Percentiles rank a stretch among this genome's conserved stretches.
Evolutionary conservation across 139 green algal genomes (phyloP).

Genomic region (Edaphochlamys debaryana): DNA sequence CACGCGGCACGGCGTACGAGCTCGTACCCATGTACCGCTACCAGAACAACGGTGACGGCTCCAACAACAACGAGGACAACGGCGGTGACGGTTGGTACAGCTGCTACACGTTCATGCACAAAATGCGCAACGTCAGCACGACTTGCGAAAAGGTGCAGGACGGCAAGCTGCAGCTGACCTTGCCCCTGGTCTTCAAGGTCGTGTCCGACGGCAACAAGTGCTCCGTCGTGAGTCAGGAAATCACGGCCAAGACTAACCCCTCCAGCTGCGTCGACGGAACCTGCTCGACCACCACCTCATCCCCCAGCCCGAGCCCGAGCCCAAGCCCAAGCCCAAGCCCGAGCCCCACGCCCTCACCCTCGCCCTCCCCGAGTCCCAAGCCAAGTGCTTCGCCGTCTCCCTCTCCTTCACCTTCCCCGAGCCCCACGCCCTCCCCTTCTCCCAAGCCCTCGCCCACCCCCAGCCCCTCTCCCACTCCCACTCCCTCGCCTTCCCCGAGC

Average conservation of each 20-base stretch:
- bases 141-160: constrained; percentile 25
- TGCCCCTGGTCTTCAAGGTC: constrained; percentile 34
- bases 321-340: too few species aligned
- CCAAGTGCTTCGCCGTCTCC: too few species aligned
- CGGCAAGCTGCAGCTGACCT: neutral
- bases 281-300: neutral
- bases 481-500: too few species aligned
- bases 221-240: neutral
- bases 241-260: constrained; percentile 21
- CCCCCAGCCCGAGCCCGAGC: too few species aligned
- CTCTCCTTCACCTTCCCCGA: too few species aligned
- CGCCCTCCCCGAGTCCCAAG: too few species aligned
- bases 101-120: constrained; percentile 42
- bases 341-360: too few species aligned
- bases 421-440: too few species aligned
- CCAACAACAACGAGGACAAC: constrained; percentile 41
- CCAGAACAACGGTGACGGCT: constrained; percentile 44
- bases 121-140: constrained; percentile 5
- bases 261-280: neutral
- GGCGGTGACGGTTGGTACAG: constrained; percentile 38
- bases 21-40: constrained; percentile 34
- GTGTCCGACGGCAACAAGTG: constrained; percentile 21
- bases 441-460: too few species aligned
- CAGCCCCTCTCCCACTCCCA: too few species aligned
- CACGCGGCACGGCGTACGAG: neutral